Base-by-base conservation (phyloP, 2,329 filamentous ascomycete genomes). In the Dothiorella sarmentorum region DNA sequence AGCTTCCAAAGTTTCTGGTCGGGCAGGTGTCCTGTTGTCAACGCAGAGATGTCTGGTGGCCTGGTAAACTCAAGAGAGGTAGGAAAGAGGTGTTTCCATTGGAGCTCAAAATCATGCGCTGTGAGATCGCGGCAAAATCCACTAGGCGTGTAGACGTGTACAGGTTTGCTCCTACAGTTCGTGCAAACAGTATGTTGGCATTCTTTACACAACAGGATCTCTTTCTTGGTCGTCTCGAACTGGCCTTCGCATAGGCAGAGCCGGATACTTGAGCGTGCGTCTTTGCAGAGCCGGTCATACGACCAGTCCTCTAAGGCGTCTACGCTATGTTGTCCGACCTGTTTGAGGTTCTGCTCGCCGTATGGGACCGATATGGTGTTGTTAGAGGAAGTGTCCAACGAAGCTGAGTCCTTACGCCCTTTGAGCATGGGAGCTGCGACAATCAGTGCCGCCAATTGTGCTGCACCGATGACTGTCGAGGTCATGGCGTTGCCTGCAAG, bases 401-500 rank as follows among this genome's bases (percentile, higher is more conserved):
- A 7, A 7, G 11, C 7, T 6, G 49, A 20, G n/a, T 15, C 7
- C 4, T 11, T 11, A 13, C 11, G 15, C 10, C 29, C 40, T 15
- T 45, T 37, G 24, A 58, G 37, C 20, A 47, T 11, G 11, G 24
- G 24, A 3, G 15, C 45, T 58, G 62, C 70, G 22, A 71, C 67
- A 35, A 85, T 79, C 1, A 92, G 69, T 0, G 83, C 80, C 1
- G 83, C 76, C 2, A 90, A 65, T 1, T 89, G 79, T 0, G 82
- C 81, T 1, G 82, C 78, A 2, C 85, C 87, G 9, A 91, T 83
- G 0, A 91, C 86, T 0, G 89, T 88, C 0, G 84, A 84, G 1
- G 82, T 85, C 89, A 93, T 93, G 0, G 89, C 89, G 68, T 94
- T 93, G 0, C 89, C 89, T 2, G 87, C 88, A 2, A 93, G 74